Percentiles rank a stretch among this genome's conserved stretches.
phyloP scores from a whole-genome alignment of 2,329 filamentous ascomycete genomes.

The Sclerotinia spermophila region DNA sequence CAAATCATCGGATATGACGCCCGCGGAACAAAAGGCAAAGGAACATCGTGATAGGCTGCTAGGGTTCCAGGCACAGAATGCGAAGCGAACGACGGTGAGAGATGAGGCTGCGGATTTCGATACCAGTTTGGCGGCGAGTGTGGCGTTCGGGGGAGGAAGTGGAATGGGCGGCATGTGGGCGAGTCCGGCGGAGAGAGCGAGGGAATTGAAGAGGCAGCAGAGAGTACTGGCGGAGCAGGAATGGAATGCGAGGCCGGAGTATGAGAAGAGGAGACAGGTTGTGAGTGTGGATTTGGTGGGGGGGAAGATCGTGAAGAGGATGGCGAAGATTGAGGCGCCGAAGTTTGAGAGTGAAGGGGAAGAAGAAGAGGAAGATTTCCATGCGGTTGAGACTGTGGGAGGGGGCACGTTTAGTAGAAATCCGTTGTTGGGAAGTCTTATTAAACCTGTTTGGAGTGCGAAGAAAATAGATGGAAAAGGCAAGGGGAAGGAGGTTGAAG shows the following conservation, averaged over 20 bases:
- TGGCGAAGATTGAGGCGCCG: slow-evolving; percentile 33
- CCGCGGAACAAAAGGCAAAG: slow-evolving; percentile 49
- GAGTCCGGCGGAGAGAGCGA: slow-evolving; percentile 62
- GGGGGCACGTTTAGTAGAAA: slow-evolving; percentile 38
- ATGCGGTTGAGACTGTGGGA: slow-evolving; percentile 11
- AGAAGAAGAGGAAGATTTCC: slow-evolving; percentile 28
- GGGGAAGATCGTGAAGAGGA: slow-evolving; percentile 50
- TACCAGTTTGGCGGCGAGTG: slow-evolving; percentile 44
- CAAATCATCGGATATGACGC: slow-evolving; percentile 33
- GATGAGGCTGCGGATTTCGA: slow-evolving; percentile 68
- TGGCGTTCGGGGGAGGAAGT: neutral
- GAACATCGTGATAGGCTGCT: slow-evolving; percentile 64
- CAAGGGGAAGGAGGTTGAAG: slow-evolving; percentile 22
- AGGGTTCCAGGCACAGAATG: slow-evolving; percentile 66
- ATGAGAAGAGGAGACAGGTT: slow-evolving; percentile 66
- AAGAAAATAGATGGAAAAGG: slow-evolving; percentile 33
- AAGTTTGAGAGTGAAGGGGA: slow-evolving; percentile 22
- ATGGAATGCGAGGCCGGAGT: slow-evolving; percentile 64
- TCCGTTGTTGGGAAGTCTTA: slow-evolving; percentile 37
- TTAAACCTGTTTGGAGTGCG: slow-evolving; percentile 36
- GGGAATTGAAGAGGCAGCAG: slow-evolving; percentile 67
- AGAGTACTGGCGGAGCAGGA: slow-evolving; percentile 64
- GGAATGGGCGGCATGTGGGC: slow-evolving; percentile 57
- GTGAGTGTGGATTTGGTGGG: slow-evolving; percentile 66
- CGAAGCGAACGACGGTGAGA: slow-evolving; percentile 62